These are phyloP conservation scores for Apiospora rasikravindrae DNA, from an alignment of 2,329 filamentous ascomycete species.

Conservation along the genomic window DNA sequence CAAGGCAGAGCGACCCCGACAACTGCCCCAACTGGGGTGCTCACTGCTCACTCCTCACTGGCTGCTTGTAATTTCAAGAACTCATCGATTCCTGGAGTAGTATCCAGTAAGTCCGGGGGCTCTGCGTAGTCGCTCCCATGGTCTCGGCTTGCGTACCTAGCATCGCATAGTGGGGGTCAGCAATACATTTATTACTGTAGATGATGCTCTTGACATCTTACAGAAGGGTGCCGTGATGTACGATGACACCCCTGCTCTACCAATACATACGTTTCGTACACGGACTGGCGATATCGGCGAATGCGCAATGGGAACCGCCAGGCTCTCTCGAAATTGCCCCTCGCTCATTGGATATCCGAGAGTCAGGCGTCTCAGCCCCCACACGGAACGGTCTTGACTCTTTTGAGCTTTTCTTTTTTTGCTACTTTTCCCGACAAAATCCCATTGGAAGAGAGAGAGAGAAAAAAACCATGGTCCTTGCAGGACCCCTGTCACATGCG, in stretches of 20 bases:
- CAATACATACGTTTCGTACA: constrained; percentile 1
- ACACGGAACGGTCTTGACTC: neutral
- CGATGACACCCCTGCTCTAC: constrained; percentile 7
- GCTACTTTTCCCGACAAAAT: neutral
- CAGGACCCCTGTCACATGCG: constrained; percentile 16
- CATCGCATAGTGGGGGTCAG: neutral
- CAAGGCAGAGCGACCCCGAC: neutral
- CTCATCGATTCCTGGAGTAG: constrained; percentile 15
- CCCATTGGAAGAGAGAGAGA: neutral
- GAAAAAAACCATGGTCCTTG: constrained; percentile 1
- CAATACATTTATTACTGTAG: neutral
- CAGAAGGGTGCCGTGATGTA: constrained; percentile 1
- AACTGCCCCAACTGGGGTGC: neutral
- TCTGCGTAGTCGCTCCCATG: neutral
- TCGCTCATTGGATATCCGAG: neutral
- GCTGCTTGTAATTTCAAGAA: constrained; percentile 2
- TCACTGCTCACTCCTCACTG: neutral
- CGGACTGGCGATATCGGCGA: constrained; percentile 12
- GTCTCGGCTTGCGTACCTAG: neutral
- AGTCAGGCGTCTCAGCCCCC: neutral
- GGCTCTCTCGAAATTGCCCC: neutral
- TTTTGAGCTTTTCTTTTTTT: neutral
- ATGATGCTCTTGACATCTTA: neutral
- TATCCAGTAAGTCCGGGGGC: constrained; percentile 7
- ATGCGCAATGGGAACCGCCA: neutral